Base-by-base conservation (phyloP, 2,329 filamentous ascomycete species). In the Periconia digitata region DNA sequence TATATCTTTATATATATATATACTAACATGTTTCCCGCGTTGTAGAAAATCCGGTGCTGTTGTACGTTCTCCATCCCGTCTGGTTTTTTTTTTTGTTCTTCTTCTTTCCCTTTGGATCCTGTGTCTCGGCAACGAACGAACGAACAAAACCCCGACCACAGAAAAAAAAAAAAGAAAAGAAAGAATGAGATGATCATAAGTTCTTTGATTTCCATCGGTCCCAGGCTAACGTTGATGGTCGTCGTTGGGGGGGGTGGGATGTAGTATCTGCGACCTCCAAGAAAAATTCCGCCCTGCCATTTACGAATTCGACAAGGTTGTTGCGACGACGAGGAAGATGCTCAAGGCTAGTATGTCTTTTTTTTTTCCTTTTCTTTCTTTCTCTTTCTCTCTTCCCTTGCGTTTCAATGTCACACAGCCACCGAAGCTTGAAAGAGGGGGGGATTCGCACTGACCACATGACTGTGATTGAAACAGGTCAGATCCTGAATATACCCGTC, bases 241-340 rank as follows among this genome's bases (percentile, higher is more conserved):
- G n/a, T n/a, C n/a, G n/a, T n/a, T n/a, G n/a, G n/a, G n/a, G n/a
- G n/a, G n/a, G n/a, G n/a, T n/a, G n/a, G n/a, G n/a, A n/a, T 6
- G 16, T 50, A 96, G 92, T 64, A 83, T 97, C 67, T 97, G 92
- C 76, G 92, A 97, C 67, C 79, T 97, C 55, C 92, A 97, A 75
- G 92, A 96, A 60, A 95, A 91, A 72, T 97, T 97, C 74, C 83
- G 90, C 52, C 77, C 79, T 8, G 86, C 85, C 47, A 96, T 97
- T 62, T 83, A 86, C 74, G 86, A 95, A 67, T 96, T 92, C 67
- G 83, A 89, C 55, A 90, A 88, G 69, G 81, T 96, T 23, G 67
- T 80, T 46, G 66, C 72, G 10, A 81, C 78, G 1, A 75, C 77
- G 8, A 75, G 79, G 58, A 81, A 81, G 64, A 67, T 81, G 56